These are phyloP conservation scores for Camelina laxa DNA, from an alignment of 345 rosid genomes.

Conservation along the genomic window DNA sequence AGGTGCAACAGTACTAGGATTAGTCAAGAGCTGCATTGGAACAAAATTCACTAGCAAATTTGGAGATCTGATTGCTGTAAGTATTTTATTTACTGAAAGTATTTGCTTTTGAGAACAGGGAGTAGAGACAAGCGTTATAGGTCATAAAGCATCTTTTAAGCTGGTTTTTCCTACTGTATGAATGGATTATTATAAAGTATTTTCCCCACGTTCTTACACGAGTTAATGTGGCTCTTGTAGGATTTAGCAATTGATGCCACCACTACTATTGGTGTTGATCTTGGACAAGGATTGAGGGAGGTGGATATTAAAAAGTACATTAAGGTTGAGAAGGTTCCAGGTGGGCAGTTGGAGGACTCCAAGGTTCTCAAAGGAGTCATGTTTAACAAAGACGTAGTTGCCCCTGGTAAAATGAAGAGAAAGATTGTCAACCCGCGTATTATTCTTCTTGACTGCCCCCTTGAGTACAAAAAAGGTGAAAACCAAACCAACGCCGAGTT, in stretches of 20 bases:
- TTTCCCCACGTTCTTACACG: constrained; percentile 6
- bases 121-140: no score
- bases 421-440: constrained; percentile 84
- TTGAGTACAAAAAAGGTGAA: constrained; percentile 98
- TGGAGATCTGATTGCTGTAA: constrained; percentile 93
- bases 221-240: constrained; percentile 44
- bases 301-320: constrained; percentile 94
- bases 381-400: constrained; percentile 92
- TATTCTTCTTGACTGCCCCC: constrained; percentile 91
- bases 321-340: constrained; percentile 94
- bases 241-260: constrained; percentile 97
- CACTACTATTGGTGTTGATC: constrained; percentile 78
- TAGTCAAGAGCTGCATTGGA: constrained; percentile 92
- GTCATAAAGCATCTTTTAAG: background rate
- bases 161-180: background rate
- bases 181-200: no score
- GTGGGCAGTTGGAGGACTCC: constrained; percentile 95
- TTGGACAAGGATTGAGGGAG: constrained; percentile 96
- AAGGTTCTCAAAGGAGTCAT: constrained; percentile 92
- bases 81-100: constrained; percentile 37
- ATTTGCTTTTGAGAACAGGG: background rate
- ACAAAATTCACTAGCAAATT: constrained; percentile 97
- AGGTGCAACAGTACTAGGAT: constrained; percentile 62
- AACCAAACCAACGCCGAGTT: constrained; percentile 96
- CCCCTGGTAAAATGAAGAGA: constrained; percentile 97